These are phyloP conservation scores for Bretschneidera sinensis DNA, from an alignment of 345 rosid genomes.

Conservation along the genomic window DNA sequence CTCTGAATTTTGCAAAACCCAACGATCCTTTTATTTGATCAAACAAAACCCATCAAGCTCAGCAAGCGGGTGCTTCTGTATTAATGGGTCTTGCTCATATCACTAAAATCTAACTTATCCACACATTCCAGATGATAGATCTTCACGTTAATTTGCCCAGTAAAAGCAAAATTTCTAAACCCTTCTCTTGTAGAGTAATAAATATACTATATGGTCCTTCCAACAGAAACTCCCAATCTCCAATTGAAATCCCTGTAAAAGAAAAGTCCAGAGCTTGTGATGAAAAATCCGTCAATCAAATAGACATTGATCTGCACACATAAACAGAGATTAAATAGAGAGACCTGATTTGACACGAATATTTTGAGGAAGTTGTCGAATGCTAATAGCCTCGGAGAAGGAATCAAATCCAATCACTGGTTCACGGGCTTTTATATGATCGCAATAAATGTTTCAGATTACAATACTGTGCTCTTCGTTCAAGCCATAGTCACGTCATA, in stretches of 20 bases:
- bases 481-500: conserved; percentile 16
- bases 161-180: too few species aligned
- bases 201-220: too few species aligned
- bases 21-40: not conserved
- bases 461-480: not conserved
- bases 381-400: conserved; percentile 17
- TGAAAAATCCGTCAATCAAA: not conserved
- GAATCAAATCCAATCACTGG: conserved; percentile 22
- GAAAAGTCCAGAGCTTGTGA: conserved; percentile 9
- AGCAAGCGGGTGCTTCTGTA: not conserved
- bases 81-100: not conserved
- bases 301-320: conserved; percentile 1
- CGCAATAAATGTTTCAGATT: conserved; percentile 34
- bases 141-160: not conserved
- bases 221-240: conserved; percentile 10
- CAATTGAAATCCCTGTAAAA: conserved; percentile 20
- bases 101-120: conserved; percentile 3
- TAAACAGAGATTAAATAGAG: too few species aligned
- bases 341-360: conserved; percentile 24
- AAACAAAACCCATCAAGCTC: conserved; percentile 13
- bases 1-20: not conserved
- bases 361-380: conserved; percentile 22
- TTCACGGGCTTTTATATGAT: conserved; percentile 39
- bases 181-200: too few species aligned
- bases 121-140: too few species aligned